These are phyloP conservation scores for Actinomortierella wolfii DNA, from an alignment of 371 early-diverging fungal genomes.

Conservation along the genomic window DNA sequence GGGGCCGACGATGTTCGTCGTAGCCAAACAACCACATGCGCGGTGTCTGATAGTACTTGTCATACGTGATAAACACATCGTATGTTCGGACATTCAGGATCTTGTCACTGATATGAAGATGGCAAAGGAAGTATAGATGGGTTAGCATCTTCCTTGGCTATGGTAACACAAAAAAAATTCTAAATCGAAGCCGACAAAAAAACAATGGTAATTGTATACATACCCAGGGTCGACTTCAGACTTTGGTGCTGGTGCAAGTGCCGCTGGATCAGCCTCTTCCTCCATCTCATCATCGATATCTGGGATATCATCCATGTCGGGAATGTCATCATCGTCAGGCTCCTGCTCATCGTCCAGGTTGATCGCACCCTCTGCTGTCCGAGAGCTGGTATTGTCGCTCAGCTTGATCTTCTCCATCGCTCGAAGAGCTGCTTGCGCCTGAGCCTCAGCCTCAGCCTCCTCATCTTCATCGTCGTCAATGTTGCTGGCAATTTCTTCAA, in stretches of 20 bases:
- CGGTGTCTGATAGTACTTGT: conserved; percentile 98
- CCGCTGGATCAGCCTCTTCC: conserved; percentile 76
- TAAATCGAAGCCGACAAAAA: neutral
- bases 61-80: conserved; percentile 97
- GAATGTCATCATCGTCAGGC: conserved; percentile 58
- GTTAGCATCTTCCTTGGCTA: neutral
- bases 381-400: conserved; percentile 14
- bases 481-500: conserved; percentile 73
- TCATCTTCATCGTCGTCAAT: conserved; percentile 67
- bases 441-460: conserved; percentile 48
- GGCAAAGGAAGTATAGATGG: neutral
- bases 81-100: conserved; percentile 94
- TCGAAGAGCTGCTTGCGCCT: conserved; percentile 47
- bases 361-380: conserved; percentile 3
- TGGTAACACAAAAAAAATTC: neutral
- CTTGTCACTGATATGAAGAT: conserved; percentile 65
- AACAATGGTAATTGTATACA: neutral
- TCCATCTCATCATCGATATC: conserved; percentile 84
- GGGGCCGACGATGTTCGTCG: conserved; percentile 88
- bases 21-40: conserved; percentile 97
- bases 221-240: conserved; percentile 35
- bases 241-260: conserved; percentile 31
- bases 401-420: conserved; percentile 48
- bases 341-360: conserved; percentile 16
- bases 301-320: conserved; percentile 86